These are phyloP conservation scores for Stephanodiscus triporus DNA, from an alignment of 108 stramenopile species.

Conservation along the genomic window DNA sequence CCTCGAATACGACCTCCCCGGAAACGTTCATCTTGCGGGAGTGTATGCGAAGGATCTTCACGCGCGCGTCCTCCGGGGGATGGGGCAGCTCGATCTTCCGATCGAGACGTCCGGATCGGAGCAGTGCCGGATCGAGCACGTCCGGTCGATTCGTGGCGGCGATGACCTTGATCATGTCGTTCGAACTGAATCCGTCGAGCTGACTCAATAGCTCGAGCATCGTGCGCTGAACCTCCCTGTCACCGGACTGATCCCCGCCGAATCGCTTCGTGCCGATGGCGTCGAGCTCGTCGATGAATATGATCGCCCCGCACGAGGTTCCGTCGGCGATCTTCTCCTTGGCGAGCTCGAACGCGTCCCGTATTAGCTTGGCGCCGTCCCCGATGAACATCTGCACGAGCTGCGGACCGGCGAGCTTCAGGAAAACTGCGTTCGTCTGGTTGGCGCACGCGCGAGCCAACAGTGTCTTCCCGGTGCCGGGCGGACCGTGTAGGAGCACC, in stretches of 20 bases:
- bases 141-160: slow-evolving; percentile 99
- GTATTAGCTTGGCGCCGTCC: slow-evolving; percentile 98
- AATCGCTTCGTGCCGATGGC: slow-evolving; percentile 99
- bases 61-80: slow-evolving; percentile 94
- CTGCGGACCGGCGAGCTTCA: slow-evolving; percentile 98
- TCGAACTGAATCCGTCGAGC: slow-evolving; percentile 95
- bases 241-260: slow-evolving; percentile 97
- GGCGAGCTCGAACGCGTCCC: slow-evolving; percentile 99
- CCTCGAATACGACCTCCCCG: slow-evolving; percentile 94
- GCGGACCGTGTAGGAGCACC: slow-evolving; percentile 94
- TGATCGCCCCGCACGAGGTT: slow-evolving; percentile 79
- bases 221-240: slow-evolving; percentile 99
- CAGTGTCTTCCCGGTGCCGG: slow-evolving; percentile 99
- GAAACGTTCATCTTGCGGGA: slow-evolving; percentile 92
- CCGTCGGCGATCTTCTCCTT: slow-evolving; percentile 92
- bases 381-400: slow-evolving; percentile 99
- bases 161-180: slow-evolving; percentile 99
- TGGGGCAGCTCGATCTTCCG: slow-evolving; percentile 99
- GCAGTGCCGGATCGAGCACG: slow-evolving; percentile 96
- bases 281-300: slow-evolving; percentile 99
- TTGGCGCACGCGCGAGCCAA: slow-evolving; percentile 99
- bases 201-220: slow-evolving; percentile 99
- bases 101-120: slow-evolving; percentile 97
- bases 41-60: slow-evolving; percentile 95
- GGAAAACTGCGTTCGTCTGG: slow-evolving; percentile 98